Conservation (phyloP, 257 asterid species). For the Gynochthodes officinalis region DNA sequence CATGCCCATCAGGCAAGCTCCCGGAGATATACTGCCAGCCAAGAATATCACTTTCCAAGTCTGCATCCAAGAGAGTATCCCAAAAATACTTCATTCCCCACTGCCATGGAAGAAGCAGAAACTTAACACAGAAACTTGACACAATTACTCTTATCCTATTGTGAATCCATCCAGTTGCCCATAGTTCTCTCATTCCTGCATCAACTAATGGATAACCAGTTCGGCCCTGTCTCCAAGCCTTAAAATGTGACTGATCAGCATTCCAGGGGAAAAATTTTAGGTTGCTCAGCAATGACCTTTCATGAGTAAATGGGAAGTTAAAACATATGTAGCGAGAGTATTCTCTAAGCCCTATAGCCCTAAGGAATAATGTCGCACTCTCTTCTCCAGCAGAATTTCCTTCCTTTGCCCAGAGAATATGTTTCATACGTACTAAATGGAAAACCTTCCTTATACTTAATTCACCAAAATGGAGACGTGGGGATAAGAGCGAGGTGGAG, state of each 20-base stretch:
- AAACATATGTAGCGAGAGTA: slow-evolving; percentile 89
- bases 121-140: slow-evolving; percentile 78
- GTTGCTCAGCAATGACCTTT: slow-evolving; percentile 53
- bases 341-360: slow-evolving; percentile 76
- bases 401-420: slow-evolving; percentile 60
- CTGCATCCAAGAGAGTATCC: slow-evolving; percentile 96
- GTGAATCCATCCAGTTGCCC: slow-evolving; percentile 98
- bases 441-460: slow-evolving; percentile 69
- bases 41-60: slow-evolving; percentile 80
- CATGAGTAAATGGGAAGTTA: slow-evolving; percentile 86
- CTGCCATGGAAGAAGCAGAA: slow-evolving; percentile 87
- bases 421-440: slow-evolving; percentile 55
- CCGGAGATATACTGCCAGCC: slow-evolving; percentile 97
- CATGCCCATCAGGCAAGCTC: slow-evolving; percentile 91
- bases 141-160: slow-evolving; percentile 78
- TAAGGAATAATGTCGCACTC: slow-evolving; percentile 55
- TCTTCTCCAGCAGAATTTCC: slow-evolving; percentile 47
- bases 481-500: slow-evolving; percentile 83
- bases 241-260: slow-evolving; percentile 52
- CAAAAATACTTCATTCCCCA: slow-evolving; percentile 99
- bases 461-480: slow-evolving; percentile 86
- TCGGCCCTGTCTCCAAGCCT: slow-evolving; percentile 91
- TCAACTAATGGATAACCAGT: slow-evolving; percentile 93
- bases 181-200: slow-evolving; percentile 95
- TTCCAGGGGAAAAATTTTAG: slow-evolving; percentile 84